Conservation (phyloP, 208 protist species). For the Herpetomonas muscarum region DNA sequence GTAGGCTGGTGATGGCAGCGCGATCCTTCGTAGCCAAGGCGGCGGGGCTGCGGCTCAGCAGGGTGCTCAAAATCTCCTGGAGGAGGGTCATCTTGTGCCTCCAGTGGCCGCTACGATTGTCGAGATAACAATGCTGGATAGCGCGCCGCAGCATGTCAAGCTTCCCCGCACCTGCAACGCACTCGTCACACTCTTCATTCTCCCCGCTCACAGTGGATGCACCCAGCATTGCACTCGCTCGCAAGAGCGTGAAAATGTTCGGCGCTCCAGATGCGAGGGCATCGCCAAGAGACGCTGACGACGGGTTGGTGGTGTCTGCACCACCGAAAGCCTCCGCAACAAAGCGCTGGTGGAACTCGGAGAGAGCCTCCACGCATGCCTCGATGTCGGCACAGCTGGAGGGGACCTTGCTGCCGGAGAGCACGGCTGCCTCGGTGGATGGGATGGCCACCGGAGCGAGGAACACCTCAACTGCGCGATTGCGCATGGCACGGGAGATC, state of each 20-base stretch:
- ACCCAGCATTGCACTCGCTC: constrained; percentile 49
- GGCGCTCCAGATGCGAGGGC: constrained; percentile 69
- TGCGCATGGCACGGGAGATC: constrained; percentile 99
- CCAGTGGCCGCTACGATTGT: constrained; percentile 82
- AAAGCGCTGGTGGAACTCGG: constrained; percentile 74
- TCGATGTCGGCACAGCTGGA: constrained; percentile 9
- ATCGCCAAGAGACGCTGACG: constrained; percentile 55
- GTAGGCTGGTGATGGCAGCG: neutral
- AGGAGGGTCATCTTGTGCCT: constrained; percentile 35
- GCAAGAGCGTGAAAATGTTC: constrained; percentile 81
- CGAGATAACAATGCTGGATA: constrained; percentile 74
- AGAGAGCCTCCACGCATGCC: constrained; percentile 24
- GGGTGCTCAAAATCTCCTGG: constrained; percentile 24
- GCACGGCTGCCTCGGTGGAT: constrained; percentile 56
- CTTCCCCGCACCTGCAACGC: neutral
- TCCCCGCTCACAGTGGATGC: constrained; percentile 7
- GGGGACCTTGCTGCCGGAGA: constrained; percentile 11
- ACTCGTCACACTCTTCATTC: constrained; percentile 2
- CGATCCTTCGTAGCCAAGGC: neutral
- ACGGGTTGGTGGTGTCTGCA: constrained; percentile 45
- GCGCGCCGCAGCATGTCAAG: constrained; percentile 13
- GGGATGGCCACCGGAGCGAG: constrained; percentile 77
- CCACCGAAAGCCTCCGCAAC: constrained; percentile 49
- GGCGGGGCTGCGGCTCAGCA: constrained; percentile 5
- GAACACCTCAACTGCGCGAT: constrained; percentile 98